Percentiles rank a stretch among this genome's conserved stretches.
Evolutionary conservation across 225 moss, liverwort and hornwort species (phyloP).

Genomic region (Pseudisothecium myosuroides): DNA sequence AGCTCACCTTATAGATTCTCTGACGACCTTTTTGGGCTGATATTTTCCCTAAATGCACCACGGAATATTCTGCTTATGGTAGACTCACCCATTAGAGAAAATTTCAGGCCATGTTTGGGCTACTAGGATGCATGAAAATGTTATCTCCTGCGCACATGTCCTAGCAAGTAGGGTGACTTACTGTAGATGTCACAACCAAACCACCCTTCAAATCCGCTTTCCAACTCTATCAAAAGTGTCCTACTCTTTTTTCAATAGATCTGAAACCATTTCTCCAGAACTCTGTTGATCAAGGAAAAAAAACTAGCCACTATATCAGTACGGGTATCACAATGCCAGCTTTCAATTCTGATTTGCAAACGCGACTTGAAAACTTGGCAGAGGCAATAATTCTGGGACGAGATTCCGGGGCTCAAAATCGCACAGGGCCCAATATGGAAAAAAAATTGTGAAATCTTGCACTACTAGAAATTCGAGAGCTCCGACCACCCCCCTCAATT

Average conservation of each 20-base stretch:
- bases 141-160: background rate
- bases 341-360: background rate
- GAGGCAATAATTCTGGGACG: background rate
- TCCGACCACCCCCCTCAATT: background rate
- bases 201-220: background rate
- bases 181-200: background rate
- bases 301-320: background rate
- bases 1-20: no score
- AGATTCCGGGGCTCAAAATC: background rate
- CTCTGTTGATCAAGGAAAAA: background rate
- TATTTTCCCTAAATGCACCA: no score
- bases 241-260: no score
- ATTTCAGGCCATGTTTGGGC: no score
- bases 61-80: no score
- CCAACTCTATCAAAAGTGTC: background rate
- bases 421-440: background rate
- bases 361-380: background rate
- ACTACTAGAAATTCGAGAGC: background rate
- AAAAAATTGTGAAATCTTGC: no score
- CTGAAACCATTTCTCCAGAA: background rate
- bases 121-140: no score
- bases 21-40: no score
- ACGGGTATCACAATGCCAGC: background rate
- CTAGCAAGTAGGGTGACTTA: background rate
- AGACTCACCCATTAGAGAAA: no score